Evolutionary conservation across 331 rosid genomes (phyloP), one percentile per base, ranked within the genome.

Genomic region (Prunus yedoensis): DNA sequence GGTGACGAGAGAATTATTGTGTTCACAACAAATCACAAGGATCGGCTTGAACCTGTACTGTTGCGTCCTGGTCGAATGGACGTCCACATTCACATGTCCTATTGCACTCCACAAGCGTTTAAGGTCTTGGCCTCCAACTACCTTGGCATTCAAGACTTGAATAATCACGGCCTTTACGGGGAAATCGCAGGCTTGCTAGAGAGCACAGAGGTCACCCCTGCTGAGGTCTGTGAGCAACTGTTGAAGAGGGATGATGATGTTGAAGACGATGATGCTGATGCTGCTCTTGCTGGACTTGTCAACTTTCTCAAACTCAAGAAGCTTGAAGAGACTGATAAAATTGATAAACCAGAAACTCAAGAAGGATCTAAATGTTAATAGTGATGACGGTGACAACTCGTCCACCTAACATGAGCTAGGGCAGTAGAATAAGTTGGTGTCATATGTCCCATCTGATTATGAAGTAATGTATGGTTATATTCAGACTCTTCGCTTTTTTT

Each of bases 21-120:
- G 54, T 82, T 77, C 16, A 86, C 89, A 20, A 86, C 89, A 0
- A 83, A 88, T 2, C 86, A 85, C 63, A 76, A 23, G 38, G 91
- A 89, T 1, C 77, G 54, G 63, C 62, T 89, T 2, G 93, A 89
- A 4, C 76, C 87, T 0, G 91, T 88, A 0, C 41, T 89, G 76
- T 43, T 89, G 68, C 82, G 93, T 0, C 85, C 89, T 0, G 93
- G 93, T 60, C 82, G 90, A 4, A 89, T 89, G 94, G 90, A 89
- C 73, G 62, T 78, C 81, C 91, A 89, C 80, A 85, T 89, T 46
- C 41, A 82, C 85, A 59, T 89, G 89, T 87, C 94, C 9, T 85
- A 54, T 43, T 86, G 88, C 66, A 78, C 78, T 64, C 49, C 45
- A 0, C 28, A 80, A 20, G 94, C 80, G n/a, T 89, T 89, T 8